Base-by-base conservation (phyloP, 106 monocot species). In the Ottelia alismoides region DNA sequence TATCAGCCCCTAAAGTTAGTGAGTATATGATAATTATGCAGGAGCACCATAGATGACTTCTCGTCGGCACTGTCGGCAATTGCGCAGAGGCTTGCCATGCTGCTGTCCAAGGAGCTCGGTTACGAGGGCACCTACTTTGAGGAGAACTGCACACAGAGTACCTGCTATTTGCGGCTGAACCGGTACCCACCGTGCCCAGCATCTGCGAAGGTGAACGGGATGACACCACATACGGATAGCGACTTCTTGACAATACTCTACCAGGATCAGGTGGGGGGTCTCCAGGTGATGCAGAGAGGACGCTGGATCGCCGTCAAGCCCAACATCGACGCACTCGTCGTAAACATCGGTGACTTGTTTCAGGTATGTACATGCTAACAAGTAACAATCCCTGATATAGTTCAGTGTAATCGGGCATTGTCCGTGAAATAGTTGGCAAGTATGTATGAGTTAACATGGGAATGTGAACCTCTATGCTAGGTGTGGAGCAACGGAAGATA, bases 331-430 rank as follows among this genome's bases (percentile, higher is more conserved):
- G 52, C 83, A 11, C 64, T 83, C 7, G 51, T 78, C 43, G 30
- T 78, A 57, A 83, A 83, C 45, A 74, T 83, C n/a, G 83, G 83
- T 9, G 83, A 83, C 52, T 45, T 82, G 22, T 76, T 81, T 30
- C 56, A 75, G 75, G 80, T 80, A 74, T 11, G n/a, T n/a, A n/a
- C n/a, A n/a, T n/a, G n/a, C n/a, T n/a, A n/a, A n/a, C n/a, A n/a
- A n/a, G n/a, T n/a, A n/a, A n/a, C n/a, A n/a, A n/a, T n/a, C n/a
- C n/a, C n/a, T n/a, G n/a, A n/a, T n/a, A n/a, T n/a, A n/a, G n/a
- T n/a, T n/a, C n/a, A n/a, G n/a, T n/a, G n/a, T n/a, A n/a, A n/a
- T n/a, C n/a, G n/a, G n/a, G n/a, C n/a, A n/a, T n/a, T n/a, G n/a
- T n/a, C n/a, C 9, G 21, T 47, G n/a, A n/a, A n/a, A n/a, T n/a